A percentile compares a stretch with the other conserved stretches of the same genome.
Conservation (phyloP, 2,329 filamentous ascomycete species). For the Aspergillus nomiae region DNA sequence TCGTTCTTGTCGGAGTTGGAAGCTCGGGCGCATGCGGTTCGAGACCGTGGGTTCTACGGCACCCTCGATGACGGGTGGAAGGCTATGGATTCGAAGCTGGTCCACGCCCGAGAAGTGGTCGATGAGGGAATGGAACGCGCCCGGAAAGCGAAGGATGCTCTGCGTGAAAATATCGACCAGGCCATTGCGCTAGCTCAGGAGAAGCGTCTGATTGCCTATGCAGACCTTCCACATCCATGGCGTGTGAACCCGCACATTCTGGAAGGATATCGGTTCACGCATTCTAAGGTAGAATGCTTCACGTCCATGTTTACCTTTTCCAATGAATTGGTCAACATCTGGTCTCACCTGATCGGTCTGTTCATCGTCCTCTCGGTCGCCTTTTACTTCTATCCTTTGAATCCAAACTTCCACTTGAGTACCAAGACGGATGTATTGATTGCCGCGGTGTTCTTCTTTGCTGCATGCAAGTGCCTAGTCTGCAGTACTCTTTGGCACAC, state of each 20-base stretch:
- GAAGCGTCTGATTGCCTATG: conserved; percentile 81
- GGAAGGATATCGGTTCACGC: conserved; percentile 88
- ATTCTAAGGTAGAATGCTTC: conserved; percentile 87
- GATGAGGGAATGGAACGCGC: conserved; percentile 82
- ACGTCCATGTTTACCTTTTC: conserved; percentile 80
- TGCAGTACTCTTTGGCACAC: conserved; percentile 98
- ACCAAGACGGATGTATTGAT: conserved; percentile 88
- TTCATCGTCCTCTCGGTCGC: conserved; percentile 83
- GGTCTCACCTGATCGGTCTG: conserved; percentile 91
- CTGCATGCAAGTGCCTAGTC: conserved; percentile 88
- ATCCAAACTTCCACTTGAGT: conserved; percentile 81
- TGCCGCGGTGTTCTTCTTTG: conserved; percentile 92
- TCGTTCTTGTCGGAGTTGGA: conserved; percentile 84
- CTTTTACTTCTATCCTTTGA: conserved; percentile 93
- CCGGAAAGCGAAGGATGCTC: conserved; percentile 74
- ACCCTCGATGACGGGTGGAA: conserved; percentile 79
- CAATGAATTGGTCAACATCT: conserved; percentile 97
- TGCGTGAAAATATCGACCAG: conserved; percentile 81
- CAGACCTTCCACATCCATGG: conserved; percentile 90
- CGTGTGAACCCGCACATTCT: conserved; percentile 91
- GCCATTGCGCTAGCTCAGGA: conserved; percentile 76
- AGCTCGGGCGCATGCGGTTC: conserved; percentile 74
- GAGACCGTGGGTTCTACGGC: conserved; percentile 73
- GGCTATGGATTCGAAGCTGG: conserved; percentile 77
- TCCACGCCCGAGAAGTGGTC: conserved; percentile 72